phyloP scores from a whole-genome alignment of 352 stramenopile genomes.

The Thraustochytrium striatum region DNA sequence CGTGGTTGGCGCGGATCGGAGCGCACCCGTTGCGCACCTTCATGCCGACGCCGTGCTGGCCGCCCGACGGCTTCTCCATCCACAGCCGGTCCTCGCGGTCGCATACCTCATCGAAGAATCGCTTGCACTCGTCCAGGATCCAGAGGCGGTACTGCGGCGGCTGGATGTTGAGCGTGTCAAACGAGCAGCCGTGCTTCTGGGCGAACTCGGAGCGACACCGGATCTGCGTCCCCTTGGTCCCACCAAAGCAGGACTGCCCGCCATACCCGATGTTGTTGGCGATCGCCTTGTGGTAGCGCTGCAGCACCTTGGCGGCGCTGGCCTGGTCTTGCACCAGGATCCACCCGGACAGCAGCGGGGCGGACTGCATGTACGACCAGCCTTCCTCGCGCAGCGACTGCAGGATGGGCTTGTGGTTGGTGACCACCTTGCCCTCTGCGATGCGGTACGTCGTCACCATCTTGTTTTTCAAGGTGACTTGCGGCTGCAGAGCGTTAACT shows the following conservation, averaged over 20 bases:
- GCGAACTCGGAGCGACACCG: conserved; percentile 44
- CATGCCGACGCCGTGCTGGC: conserved; percentile 46
- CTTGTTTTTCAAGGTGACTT: conserved; percentile 38
- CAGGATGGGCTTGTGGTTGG: conserved; percentile 44
- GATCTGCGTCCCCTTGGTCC: conserved; percentile 44
- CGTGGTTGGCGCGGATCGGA: neutral
- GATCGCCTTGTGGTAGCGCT: conserved; percentile 30
- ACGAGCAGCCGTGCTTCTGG: conserved; percentile 10
- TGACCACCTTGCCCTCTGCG: conserved; percentile 18
- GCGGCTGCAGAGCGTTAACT: conserved; percentile 1
- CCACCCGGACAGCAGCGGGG: conserved; percentile 15
- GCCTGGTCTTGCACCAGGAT: conserved; percentile 47
- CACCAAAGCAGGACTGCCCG: conserved; percentile 47
- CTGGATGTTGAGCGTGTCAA: conserved; percentile 9
- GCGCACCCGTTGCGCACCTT: conserved; percentile 25
- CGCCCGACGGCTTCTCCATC: conserved; percentile 47
- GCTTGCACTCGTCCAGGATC: conserved; percentile 27
- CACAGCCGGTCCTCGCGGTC: neutral
- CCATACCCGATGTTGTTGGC: conserved; percentile 49
- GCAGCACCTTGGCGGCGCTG: conserved; percentile 36
- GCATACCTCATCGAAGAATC: conserved; percentile 43
- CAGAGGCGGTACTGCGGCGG: conserved; percentile 46
- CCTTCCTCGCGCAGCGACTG: neutral
- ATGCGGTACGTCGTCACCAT: conserved; percentile 40
- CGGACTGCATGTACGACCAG: conserved; percentile 11